These are phyloP conservation scores for Aureobasidium musti DNA, from an alignment of 2,329 filamentous ascomycete species.

Conservation along the genomic window DNA sequence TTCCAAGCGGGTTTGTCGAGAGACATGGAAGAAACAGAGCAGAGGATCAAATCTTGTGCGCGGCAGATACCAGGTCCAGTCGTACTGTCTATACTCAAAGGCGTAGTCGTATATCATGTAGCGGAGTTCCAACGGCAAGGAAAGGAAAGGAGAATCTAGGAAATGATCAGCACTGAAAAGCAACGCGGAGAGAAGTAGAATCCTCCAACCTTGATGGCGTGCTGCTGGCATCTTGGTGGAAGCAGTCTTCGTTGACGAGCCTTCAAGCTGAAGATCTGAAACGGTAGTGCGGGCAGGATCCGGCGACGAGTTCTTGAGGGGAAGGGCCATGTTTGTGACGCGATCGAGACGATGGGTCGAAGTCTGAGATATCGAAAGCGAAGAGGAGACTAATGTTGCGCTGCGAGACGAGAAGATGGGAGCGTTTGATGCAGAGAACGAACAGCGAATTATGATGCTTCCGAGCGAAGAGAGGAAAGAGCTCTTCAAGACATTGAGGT, in stretches of 20 bases:
- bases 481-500: not conserved
- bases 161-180: not conserved
- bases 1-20: not conserved
- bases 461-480: not conserved
- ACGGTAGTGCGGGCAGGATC: not conserved
- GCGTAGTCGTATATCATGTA: not conserved
- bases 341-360: not conserved
- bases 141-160: not conserved
- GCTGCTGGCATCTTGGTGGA: not conserved
- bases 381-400: not conserved
- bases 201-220: not conserved
- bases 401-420: not conserved
- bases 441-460: not conserved
- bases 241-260: not conserved
- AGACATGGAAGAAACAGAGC: not conserved
- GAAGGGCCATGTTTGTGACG: not conserved
- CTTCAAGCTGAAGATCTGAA: not conserved
- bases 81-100: not conserved
- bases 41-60: not conserved
- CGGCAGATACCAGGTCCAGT: accelerated
- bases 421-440: not conserved
- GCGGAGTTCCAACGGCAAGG: conserved; percentile 1
- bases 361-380: not conserved
- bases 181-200: not conserved
- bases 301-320: not conserved